These are phyloP conservation scores for Elsinoe perseae DNA, from an alignment of 2,329 filamentous ascomycete species.

Conservation along the genomic window DNA sequence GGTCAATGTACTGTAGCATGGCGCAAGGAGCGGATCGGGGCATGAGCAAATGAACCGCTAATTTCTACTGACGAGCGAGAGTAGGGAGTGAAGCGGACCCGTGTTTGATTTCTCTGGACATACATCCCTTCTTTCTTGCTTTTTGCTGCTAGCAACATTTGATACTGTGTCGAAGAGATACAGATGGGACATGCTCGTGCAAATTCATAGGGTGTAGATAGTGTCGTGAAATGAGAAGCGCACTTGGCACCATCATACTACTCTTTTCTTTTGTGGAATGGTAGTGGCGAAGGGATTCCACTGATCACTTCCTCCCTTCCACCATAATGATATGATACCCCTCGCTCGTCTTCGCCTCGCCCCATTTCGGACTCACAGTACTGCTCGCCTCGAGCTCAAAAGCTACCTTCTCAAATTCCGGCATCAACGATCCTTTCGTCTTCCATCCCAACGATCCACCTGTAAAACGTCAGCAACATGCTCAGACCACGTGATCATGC, in stretches of 20 bases:
- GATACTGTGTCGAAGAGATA: conserved; percentile 2
- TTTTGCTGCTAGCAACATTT: not conserved
- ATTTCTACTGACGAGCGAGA: conserved; percentile 1
- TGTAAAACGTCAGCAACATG: conserved; percentile 27
- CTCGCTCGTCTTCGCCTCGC: conserved; percentile 64
- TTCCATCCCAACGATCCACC: conserved; percentile 69
- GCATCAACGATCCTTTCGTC: conserved; percentile 57
- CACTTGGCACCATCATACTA: not conserved
- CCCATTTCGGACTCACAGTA: conserved; percentile 56
- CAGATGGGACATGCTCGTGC: conserved; percentile 12
- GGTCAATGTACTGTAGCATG: not conserved
- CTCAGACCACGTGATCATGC: not conserved
- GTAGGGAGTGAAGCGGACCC: not conserved
- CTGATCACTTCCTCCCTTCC: conserved; percentile 50
- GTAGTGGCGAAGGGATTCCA: not conserved
- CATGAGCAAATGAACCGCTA: conserved; percentile 4
- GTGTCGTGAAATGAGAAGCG: not conserved
- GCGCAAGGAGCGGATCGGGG: conserved; percentile 4
- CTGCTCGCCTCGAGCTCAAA: conserved; percentile 61
- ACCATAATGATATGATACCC: conserved; percentile 81
- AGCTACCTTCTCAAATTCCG: conserved; percentile 64
- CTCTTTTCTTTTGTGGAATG: not conserved
- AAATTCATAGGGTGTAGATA: not conserved
- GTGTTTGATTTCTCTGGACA: not conserved
- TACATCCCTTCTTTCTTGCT: conserved; percentile 4